A percentile compares a stretch with the other conserved stretches of the same genome.
Evolutionary conservation across 2,329 filamentous ascomycete genomes (phyloP).

Genomic region (Teratosphaeria viscida): DNA sequence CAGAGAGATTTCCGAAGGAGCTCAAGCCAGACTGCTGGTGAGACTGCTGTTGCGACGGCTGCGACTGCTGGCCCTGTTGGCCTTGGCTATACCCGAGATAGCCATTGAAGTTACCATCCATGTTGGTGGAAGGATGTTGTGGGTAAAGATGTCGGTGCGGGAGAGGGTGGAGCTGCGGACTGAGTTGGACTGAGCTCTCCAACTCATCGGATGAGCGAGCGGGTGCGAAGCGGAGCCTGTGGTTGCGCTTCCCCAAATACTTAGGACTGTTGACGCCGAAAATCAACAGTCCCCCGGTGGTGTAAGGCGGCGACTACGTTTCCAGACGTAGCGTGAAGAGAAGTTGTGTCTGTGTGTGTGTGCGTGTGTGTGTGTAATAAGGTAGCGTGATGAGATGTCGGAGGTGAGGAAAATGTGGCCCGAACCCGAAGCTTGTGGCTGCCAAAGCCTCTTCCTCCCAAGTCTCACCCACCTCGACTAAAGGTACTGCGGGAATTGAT

Average conservation of each 20-base stretch:
- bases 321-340: not conserved
- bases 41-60: conserved; percentile 11
- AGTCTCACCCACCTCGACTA: not conserved
- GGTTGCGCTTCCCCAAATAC: not conserved
- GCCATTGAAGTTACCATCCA: conserved; percentile 8
- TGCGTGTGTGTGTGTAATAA: too few relatives aligned
- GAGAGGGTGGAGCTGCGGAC: conserved; percentile 10
- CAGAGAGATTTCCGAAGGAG: conserved; percentile 17
- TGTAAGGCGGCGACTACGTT: not conserved
- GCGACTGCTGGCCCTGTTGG: conserved; percentile 8
- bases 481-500: not conserved
- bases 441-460: not conserved
- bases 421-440: not conserved
- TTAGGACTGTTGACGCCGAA: not conserved
- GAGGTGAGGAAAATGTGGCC: not conserved
- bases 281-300: not conserved
- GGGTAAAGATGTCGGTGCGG: conserved; percentile 6
- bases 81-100: conserved; percentile 4
- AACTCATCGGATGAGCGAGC: conserved; percentile 7
- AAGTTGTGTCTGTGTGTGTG: not conserved
- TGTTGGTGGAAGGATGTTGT: not conserved
- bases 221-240: not conserved
- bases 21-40: conserved; percentile 14
- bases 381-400: not conserved
- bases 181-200: not conserved